Base-by-base conservation (phyloP, 2,329 filamentous ascomycete genomes). In the Ophiostoma himal-ulmi region DNA sequence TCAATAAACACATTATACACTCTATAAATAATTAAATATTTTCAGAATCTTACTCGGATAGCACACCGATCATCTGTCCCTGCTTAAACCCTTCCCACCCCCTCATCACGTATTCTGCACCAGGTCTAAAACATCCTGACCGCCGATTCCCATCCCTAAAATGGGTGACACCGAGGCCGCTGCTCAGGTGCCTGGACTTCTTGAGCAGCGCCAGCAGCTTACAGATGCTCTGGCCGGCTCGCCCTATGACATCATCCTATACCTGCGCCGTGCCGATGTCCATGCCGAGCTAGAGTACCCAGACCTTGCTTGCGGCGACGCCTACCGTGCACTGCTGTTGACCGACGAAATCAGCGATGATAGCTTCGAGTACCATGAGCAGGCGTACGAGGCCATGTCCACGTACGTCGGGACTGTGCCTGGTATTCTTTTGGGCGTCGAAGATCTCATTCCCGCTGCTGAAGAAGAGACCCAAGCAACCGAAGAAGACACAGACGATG, bases 301-400 rank as follows among this genome's bases (percentile, higher is more conserved):
- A 0, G 95, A 99, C 78, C 86, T 99, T 54, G 93, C 93, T 5
- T 89, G 90, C 13, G 92, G 93, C 44, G 94, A 97, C 82, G 92
- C 93, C 5, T 98, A 98, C 78, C 90, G 91, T 70, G 93, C 94
- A 0, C 84, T 98, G n/a, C 86, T 97, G 4, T 82, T 99, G 66
- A 86, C 91, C 20, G 94, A 98, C 77, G 92, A 95, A 74, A 85
- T 93, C 48, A 80, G 84, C 73, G 89, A 95, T 70, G 91, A 94
- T 73, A 86, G 87, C 54, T 94, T 91, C 75, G 93, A 97, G 78
- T 96, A 93, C 76, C 90, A 95, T 77, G 88, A 93, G 20, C 81
- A 86, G 75, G 89, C 89, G 10, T 74, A 83, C 7, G 85, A 86
- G 68, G 82, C 84, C 11, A 79, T 90, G 67, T 76, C 81, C 72